phyloP scores from a whole-genome alignment of 1,284 basidiomycete species.

The Boletus sp. region DNA sequence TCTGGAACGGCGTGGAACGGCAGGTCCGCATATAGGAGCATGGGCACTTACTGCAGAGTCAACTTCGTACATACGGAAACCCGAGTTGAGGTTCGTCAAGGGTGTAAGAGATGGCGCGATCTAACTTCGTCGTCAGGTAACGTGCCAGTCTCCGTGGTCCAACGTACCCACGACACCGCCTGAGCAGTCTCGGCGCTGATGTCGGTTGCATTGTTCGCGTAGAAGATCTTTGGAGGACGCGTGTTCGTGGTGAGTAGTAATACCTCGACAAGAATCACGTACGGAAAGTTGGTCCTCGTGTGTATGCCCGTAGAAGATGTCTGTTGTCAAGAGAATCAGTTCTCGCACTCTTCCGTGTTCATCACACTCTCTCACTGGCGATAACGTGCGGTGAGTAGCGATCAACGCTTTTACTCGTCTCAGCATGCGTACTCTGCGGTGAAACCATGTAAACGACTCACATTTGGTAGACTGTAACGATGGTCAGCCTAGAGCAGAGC shows the following conservation, averaged over 20 bases:
- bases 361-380: slow-evolving; percentile 45
- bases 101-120: slow-evolving; percentile 72
- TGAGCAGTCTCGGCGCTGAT: slow-evolving; percentile 53
- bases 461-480: slow-evolving; percentile 62
- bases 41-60: slow-evolving; percentile 54
- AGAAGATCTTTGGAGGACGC: slow-evolving; percentile 36
- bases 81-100: slow-evolving; percentile 69
- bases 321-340: slow-evolving; percentile 31
- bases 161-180: slow-evolving; percentile 49
- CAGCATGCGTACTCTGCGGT: neutral
- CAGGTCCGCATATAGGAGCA: neutral
- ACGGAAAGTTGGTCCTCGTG: slow-evolving; percentile 76
- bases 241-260: neutral
- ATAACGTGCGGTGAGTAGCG: slow-evolving; percentile 78
- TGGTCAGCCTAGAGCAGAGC: neutral
- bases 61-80: slow-evolving; percentile 76
- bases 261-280: slow-evolving; percentile 1
- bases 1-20: too few species aligned
- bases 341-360: neutral
- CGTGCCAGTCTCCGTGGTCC: neutral
- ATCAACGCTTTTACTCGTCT: slow-evolving; percentile 52
- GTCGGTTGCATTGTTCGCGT: slow-evolving; percentile 40
- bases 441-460: slow-evolving; percentile 26
- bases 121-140: slow-evolving; percentile 19
- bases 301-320: slow-evolving; percentile 76